phyloP scores from a whole-genome alignment of 176 grass and related monocot genomes.

The Hyparrhenia diplandra region DNA sequence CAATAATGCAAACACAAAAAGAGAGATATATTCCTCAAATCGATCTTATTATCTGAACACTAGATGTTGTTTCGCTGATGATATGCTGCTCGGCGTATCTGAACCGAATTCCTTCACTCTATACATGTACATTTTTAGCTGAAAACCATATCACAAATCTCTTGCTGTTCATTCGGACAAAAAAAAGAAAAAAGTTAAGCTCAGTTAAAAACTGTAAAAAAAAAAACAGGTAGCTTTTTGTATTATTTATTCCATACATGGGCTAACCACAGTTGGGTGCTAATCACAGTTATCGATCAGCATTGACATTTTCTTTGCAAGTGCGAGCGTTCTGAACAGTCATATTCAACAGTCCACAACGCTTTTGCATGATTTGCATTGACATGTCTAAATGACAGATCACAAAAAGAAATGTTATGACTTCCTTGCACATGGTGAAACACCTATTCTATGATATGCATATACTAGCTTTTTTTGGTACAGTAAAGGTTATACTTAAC shows the following conservation, averaged over 20 bases:
- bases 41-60: not conserved
- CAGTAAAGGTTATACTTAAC: not conserved
- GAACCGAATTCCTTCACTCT: not conserved
- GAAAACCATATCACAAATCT: not conserved
- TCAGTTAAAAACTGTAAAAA: not conserved
- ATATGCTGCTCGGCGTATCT: constrained; percentile 21
- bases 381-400: not conserved
- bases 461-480: not conserved
- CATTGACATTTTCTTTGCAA: not conserved
- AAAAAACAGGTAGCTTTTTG: not conserved
- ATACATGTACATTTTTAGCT: not conserved
- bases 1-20: constrained; percentile 26
- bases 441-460: not conserved
- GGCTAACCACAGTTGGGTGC: too few relatives aligned
- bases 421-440: not conserved
- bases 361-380: not conserved
- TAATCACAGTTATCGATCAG: too few relatives aligned
- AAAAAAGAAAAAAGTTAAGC: not conserved
- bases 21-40: not conserved
- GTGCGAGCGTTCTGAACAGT: not conserved
- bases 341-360: not conserved
- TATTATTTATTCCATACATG: not conserved
- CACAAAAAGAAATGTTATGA: not conserved
- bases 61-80: not conserved
- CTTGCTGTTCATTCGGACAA: too few relatives aligned